These are phyloP conservation scores for Boletellus ananiceps DNA, from an alignment of 768 basidiomycete species.

Conservation along the genomic window DNA sequence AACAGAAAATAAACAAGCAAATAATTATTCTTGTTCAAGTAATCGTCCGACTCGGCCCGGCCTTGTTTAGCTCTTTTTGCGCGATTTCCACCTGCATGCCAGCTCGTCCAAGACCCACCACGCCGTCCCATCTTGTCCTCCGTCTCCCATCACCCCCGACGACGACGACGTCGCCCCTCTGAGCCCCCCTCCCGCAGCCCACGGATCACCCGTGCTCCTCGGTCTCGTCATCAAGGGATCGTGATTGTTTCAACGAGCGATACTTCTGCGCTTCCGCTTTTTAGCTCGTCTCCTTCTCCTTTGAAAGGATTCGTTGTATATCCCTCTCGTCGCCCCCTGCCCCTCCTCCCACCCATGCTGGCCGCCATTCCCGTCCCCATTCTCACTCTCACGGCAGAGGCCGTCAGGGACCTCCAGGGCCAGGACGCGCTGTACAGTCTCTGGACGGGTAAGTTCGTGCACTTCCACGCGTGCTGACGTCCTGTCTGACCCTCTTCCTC, in stretches of 20 bases:
- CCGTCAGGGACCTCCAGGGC: constrained; percentile 63
- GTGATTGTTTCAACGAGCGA: constrained; percentile 22
- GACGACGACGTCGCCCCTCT: background rate
- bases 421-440: constrained; percentile 61
- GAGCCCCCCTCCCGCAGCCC: background rate
- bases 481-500: constrained; percentile 7
- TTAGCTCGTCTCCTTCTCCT: constrained; percentile 13
- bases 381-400: constrained; percentile 61
- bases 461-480: background rate
- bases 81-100: constrained; percentile 19
- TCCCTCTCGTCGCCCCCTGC: constrained; percentile 6
- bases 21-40: too few relatives aligned
- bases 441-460: constrained; percentile 53
- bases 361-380: constrained; percentile 57
- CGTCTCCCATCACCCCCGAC: background rate
- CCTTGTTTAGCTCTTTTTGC: constrained; percentile 6
- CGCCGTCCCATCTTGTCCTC: background rate
- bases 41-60: constrained; percentile 16
- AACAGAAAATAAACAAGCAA: too few relatives aligned
- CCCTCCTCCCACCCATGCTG: constrained; percentile 37
- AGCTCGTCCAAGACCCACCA: constrained; percentile 14
- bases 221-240: constrained; percentile 26
- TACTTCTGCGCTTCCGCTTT: constrained; percentile 1
- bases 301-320: constrained; percentile 15
- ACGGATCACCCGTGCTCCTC: constrained; percentile 22